phyloP scores from a whole-genome alignment of 345 rosid species.

The Hevea brasiliensis region DNA sequence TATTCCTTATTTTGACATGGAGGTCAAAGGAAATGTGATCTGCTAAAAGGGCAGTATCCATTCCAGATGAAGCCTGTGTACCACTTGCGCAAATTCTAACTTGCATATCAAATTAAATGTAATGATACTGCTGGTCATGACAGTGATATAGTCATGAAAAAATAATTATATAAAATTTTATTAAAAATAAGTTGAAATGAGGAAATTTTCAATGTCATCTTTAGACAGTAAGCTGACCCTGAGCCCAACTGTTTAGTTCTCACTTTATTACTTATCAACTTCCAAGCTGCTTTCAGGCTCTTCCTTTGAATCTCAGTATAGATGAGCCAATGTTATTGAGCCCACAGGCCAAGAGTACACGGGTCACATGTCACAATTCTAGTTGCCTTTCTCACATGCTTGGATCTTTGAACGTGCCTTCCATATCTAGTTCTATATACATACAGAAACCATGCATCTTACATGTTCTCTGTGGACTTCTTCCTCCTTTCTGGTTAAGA shows the following conservation, averaged over 20 bases:
- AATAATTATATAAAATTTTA: neutral
- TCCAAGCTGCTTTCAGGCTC: neutral
- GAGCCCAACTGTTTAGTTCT: neutral
- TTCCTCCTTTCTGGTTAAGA: conserved; percentile 1
- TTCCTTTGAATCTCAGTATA: neutral
- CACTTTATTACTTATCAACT: neutral
- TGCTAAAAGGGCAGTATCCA: neutral
- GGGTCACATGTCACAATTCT: neutral
- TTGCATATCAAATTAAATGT: neutral
- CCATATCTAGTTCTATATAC: conserved; percentile 3
- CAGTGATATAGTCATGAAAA: neutral
- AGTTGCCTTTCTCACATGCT: neutral
- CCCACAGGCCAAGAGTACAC: neutral
- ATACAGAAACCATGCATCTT: conserved; percentile 4
- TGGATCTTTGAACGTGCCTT: conserved; percentile 8
- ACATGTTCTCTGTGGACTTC: conserved; percentile 2
- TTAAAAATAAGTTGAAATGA: neutral
- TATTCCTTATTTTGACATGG: neutral
- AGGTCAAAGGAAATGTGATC: neutral
- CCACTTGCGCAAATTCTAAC: neutral
- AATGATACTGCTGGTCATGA: conserved; percentile 2
- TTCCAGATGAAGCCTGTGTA: neutral
- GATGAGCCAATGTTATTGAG: neutral
- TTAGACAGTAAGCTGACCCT: conserved; percentile 3
- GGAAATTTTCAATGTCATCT: conserved; percentile 1